Evolutionary conservation across 495 filamentous ascomycete genomes (phyloP), one percentile per base, ranked within the genome.

Genomic region (Penicillium manginii): DNA sequence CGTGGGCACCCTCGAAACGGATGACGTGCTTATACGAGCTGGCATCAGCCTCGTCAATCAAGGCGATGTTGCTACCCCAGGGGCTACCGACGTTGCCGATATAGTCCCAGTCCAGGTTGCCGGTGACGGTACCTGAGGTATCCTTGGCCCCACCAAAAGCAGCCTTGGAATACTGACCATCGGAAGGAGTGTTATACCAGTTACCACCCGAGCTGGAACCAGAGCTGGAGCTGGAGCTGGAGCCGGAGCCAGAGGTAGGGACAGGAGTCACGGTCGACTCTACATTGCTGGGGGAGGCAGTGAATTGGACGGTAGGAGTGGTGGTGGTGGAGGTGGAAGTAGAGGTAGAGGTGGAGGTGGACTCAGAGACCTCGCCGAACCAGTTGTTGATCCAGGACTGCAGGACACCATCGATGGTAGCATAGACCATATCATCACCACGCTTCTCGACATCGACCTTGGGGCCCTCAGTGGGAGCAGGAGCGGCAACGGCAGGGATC

Each of bases 321-420:
- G 63, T 61, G 21, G 65, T 65, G 35, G 53, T 60, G 43, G 66
- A 14, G 58, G 59, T 43, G 56, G 61, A 32, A 21, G 63, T 60
- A 11, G 65, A 35, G 32, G 62, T 47, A 6, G 75, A 49, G 40
- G 70, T 43, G 15, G 73, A 55, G 39, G 57, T 42, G 31, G 71
- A 35, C 45, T 47, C 45, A 17, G 73, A 54, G 47, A 66, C 63
- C 29, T 66, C 62, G 22, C 81, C 83, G 54, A 73, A 79, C 62
- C 79, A 91, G 53, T 83, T 69, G 77, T 91, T 91, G 61, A 76
- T 71, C 87, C 87, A 91, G 14, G 82, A 81, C 33, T 79, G 78
- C 47, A 83, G 68, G 48, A 83, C 64, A 57, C 88, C 87, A 58
- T 88, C 74, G 57, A 91, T 90, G 43, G 79, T 83, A 48, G 84